phyloP scores from a whole-genome alignment of 108 stramenopile genomes.

The Cyclostephanos invisitatus region DNA sequence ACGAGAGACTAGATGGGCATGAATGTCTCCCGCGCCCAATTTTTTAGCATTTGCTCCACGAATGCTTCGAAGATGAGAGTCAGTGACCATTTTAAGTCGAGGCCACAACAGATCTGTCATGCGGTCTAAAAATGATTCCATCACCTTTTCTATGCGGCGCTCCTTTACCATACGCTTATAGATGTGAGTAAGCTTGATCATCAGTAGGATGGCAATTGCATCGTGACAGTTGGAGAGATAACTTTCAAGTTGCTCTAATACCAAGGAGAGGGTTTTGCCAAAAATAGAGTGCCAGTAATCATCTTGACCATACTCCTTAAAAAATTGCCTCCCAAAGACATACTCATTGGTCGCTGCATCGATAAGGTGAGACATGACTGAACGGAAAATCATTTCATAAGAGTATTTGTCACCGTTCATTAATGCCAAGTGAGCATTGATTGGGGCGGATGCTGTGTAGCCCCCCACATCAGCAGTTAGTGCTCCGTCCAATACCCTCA shows the following conservation, averaged over 20 bases:
- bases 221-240: constrained; percentile 96
- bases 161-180: constrained; percentile 88
- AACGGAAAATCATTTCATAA: constrained; percentile 95
- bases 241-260: constrained; percentile 97
- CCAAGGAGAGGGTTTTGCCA: constrained; percentile 75
- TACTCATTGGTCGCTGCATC: constrained; percentile 97
- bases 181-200: constrained; percentile 95
- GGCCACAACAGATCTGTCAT: constrained; percentile 95
- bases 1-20: constrained; percentile 94
- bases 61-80: constrained; percentile 89
- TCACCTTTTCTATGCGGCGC: constrained; percentile 77
- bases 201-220: constrained; percentile 92
- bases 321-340: constrained; percentile 94
- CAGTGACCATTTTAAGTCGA: constrained; percentile 93
- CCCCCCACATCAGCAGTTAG: constrained; percentile 29
- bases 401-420: constrained; percentile 82
- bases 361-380: constrained; percentile 92
- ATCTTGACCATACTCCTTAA: constrained; percentile 68
- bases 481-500: constrained; percentile 51
- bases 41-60: constrained; percentile 76
- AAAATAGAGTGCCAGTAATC: constrained; percentile 91
- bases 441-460: constrained; percentile 60
- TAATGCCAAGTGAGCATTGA: constrained; percentile 91
- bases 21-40: constrained; percentile 90
- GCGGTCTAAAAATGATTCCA: constrained; percentile 94